Evolutionary conservation across 2,329 filamentous ascomycete genomes (phyloP).

Genomic region (Alternaria alternata): DNA sequence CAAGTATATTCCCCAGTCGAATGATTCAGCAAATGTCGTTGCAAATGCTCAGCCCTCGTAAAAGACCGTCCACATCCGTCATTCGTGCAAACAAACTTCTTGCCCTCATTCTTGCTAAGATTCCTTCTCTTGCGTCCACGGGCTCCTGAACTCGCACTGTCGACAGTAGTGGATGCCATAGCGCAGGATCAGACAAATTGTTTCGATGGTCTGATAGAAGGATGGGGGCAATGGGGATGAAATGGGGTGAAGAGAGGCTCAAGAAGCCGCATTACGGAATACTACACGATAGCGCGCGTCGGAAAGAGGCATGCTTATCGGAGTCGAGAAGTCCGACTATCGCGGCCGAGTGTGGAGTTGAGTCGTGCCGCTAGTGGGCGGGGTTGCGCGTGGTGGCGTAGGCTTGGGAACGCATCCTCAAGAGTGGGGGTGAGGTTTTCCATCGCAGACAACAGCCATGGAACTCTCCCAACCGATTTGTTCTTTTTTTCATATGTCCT

Average conservation of each 20-base stretch:
- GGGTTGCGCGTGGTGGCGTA: conserved; percentile 19
- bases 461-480: background rate
- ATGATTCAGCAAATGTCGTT: conserved; percentile 94
- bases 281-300: conserved; percentile 7
- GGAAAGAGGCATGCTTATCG: conserved; percentile 23
- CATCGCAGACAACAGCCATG: background rate
- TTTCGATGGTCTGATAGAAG: conserved; percentile 24
- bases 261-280: background rate
- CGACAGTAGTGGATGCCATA: conserved; percentile 30
- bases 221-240: conserved; percentile 34
- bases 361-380: conserved; percentile 23
- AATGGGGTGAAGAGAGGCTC: conserved; percentile 9
- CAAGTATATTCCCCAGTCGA: conserved; percentile 64
- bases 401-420: conserved; percentile 14
- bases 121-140: conserved; percentile 71
- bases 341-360: conserved; percentile 17
- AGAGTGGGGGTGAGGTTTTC: conserved; percentile 27
- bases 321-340: conserved; percentile 23
- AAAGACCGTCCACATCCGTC: conserved; percentile 93
- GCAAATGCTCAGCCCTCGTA: conserved; percentile 92
- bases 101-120: conserved; percentile 50
- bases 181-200: conserved; percentile 8
- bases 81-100: conserved; percentile 73
- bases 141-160: conserved; percentile 35
- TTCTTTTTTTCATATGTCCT: background rate